Evolutionary conservation across 805 yeast species (phyloP), one percentile per base, ranked within the genome.

Genomic region (Nakazawaea populi): DNA sequence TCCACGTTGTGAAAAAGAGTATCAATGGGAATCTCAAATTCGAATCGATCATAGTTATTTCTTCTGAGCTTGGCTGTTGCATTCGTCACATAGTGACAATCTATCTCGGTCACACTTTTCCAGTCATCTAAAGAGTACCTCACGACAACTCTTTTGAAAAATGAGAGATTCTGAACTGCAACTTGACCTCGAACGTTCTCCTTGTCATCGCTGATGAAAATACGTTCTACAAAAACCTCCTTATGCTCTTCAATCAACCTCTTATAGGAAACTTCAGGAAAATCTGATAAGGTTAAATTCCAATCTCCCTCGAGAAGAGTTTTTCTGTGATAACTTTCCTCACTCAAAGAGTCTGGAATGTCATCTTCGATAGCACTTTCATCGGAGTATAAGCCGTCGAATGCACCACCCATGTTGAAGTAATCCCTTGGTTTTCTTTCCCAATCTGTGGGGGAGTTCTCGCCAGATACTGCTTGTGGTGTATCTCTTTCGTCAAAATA

Each of bases 51-150:
- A 64, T 81, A 85, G 49, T 72, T 65, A 46, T 82, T 69, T 14
- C 68, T 62, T 53, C 72, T 73, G 55, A 83, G 66, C 6, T 75
- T 63, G 39, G 73, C 62, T 5, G 85, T 82, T 1, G 75, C 60
- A 53, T 85, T 89, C 4, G 78, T 75, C 2, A 76, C 72, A 67
- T 79, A 89, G 4, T 62, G 56, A 4, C 91, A 86, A 41, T 80
- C 82, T 34, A 85, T 77, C 61, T 87, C 92, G 41, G 81, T 74
- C 27, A 83, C 79, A 0, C 95, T 83, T 42, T 69, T 70, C 98
- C 98, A 91, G 59, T 74, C 69, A 63, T 92, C 89, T 55, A 82
- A 72, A 0, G 96, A 80, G 67, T 89, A 91, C 49, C 90, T 74
- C 12, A 87, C 76, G 12, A 80, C 76, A 18, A 92, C 85, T 30